Conservation (phyloP, 2,329 filamentous ascomycete species). For the Sclerotinia glacialis region DNA sequence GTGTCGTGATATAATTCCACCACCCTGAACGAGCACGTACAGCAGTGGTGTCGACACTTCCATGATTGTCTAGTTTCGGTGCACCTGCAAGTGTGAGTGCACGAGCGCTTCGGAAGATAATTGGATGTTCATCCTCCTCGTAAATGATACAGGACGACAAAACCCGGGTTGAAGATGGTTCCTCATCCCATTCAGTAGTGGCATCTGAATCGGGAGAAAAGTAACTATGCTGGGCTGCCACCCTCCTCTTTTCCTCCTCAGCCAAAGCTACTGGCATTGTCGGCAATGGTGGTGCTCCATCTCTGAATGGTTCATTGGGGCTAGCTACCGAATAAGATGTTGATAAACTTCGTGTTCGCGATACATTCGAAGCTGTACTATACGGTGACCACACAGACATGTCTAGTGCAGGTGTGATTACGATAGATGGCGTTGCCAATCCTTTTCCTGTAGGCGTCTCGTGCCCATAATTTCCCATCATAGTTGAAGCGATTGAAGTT, state of each 20-base stretch:
- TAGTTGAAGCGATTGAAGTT: slow-evolving; percentile 33
- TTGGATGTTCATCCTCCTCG: slow-evolving; percentile 61
- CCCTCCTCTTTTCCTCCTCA: slow-evolving; percentile 32
- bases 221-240: slow-evolving; percentile 35
- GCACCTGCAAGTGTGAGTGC: slow-evolving; percentile 39
- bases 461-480: slow-evolving; percentile 31
- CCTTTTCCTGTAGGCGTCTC: slow-evolving; percentile 28
- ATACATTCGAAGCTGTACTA: slow-evolving; percentile 23
- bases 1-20: slow-evolving; percentile 76
- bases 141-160: slow-evolving; percentile 60
- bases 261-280: slow-evolving; percentile 46
- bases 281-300: slow-evolving; percentile 58
- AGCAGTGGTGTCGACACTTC: slow-evolving; percentile 35
- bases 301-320: slow-evolving; percentile 39
- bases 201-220: slow-evolving; percentile 38
- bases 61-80: slow-evolving; percentile 27
- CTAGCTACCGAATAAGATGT: slow-evolving; percentile 57
- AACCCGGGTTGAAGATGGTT: slow-evolving; percentile 32
- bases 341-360: slow-evolving; percentile 29
- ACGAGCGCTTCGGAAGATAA: slow-evolving; percentile 42
- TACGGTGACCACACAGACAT: slow-evolving; percentile 36
- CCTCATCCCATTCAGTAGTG: slow-evolving; percentile 35
- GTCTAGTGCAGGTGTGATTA: slow-evolving; percentile 52
- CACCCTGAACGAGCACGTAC: slow-evolving; percentile 60
- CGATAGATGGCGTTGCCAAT: slow-evolving; percentile 48